Evolutionary conservation across 164 flowering plant genomes (phyloP), one percentile per base, ranked within the genome.

Genomic region (Piper betle): DNA sequence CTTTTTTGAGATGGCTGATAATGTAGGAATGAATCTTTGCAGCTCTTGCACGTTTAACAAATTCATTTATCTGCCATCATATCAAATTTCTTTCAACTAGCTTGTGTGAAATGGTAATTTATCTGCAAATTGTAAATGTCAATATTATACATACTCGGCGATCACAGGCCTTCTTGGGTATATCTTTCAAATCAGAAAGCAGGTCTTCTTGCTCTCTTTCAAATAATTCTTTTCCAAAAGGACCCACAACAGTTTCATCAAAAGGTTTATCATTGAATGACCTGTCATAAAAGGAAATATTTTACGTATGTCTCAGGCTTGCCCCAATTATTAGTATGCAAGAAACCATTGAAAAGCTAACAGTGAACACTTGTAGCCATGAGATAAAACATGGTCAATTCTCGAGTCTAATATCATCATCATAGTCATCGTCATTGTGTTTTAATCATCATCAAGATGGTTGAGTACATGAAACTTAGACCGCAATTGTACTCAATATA

Each of bases 21-120:
- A 92, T 92, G 75, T 89, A 86, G 39, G 98, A 86, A 74, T 92
- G 97, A 67, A 92, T 92, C 81, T 92, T 92, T 20, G 88, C 97
- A 73, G 98, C 98, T 80, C 98, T 77, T 1, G 98, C 98, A 57
- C 98, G 91, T 71, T 92, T 92, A 39, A 92, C 97, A 81, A 89
- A 92, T 75, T 89, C 97, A 70, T 89, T 89, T 59, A 92, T 89
- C 98, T 92, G 20, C 5, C 25, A n/a, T 58, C 25, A 16, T 42
- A 9, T 57, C 4, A 18, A 18, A 2, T 46, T n/a, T 48, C 25
- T 57, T 7, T 5, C 42, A 5, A 7, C 5, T 60, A 33, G 25
- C 37, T 11, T 13, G 37, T 6, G 11, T 19, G 13, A 55, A 25
- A 20, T 13, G 15, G 11, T 25, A 9, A 55, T 4, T 38, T 15